Base-by-base conservation (phyloP, 73 alveolate genomes). In the Paramecium sonneborni region DNA sequence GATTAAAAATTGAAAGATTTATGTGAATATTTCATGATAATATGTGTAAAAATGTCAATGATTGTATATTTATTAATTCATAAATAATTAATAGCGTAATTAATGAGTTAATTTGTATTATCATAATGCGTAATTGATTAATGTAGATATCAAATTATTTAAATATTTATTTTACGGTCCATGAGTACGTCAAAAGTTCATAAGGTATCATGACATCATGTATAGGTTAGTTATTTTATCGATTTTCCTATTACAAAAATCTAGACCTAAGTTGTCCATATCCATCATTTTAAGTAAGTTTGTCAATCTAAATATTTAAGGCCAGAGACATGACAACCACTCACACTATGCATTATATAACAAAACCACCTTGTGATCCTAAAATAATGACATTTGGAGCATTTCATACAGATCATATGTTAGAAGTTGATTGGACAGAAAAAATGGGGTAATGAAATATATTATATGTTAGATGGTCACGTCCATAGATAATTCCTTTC, bases 361-460 rank as follows among this genome's bases (percentile, higher is more conserved):
- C 94, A 10, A 88, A 48, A 62, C 94, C 94, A 38, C 91, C 85
- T 69, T 43, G 52, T 7, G 94, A 88, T 88, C 79, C 94, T 24
- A 84, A 88, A 41, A 70, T 69, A 57, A 76, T 88, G 79, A 93
- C 86, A 21, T 95, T 95, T 70, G 98, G 98, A 68, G 92, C 92
- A 28, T 90, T 88, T 41, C 82, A 91, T 48, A 94, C 98, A 0
- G 98, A 95, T 90, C 96, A 95, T 74, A 92, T 95, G 95, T 95
- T 95, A 7, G 95, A 84, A 44, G 41, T 76, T 32, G 97, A 95
- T 88, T 95, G 93, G 92, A 92, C 74, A 32, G 67, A 56, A 23
- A 84, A 94, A 23, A 70, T 84, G 44, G 98, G 98, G 85, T 69
- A 88, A 69, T 14, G 1, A 18, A 34, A 34, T 26, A 21, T 20